Conservation (phyloP, 1,139 yeast genomes). For the Yamadazyma mexicana region DNA sequence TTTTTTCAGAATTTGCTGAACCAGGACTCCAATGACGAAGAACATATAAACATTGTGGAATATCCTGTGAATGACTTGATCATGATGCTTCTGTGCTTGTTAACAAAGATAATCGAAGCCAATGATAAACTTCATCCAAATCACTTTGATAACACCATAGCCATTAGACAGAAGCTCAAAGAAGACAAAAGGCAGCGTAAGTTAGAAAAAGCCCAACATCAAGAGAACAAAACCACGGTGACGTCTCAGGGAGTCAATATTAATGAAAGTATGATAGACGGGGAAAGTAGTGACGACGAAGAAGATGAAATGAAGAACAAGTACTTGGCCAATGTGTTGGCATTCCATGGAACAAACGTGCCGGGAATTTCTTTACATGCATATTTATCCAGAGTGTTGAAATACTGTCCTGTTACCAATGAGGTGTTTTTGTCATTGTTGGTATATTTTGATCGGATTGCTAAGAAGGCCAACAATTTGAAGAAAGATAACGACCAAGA, state of each 20-base stretch:
- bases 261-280: conserved; percentile 19
- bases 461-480: conserved; percentile 74
- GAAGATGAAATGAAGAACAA: conserved; percentile 52
- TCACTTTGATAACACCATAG: conserved; percentile 56
- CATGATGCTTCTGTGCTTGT: conserved; percentile 78
- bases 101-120: conserved; percentile 88
- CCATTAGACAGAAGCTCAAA: conserved; percentile 44
- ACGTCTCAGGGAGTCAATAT: conserved; percentile 11
- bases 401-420: conserved; percentile 96
- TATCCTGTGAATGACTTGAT: conserved; percentile 81
- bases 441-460: conserved; percentile 93
- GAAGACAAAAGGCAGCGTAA: conserved; percentile 34
- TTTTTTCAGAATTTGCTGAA: conserved; percentile 34
- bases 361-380: conserved; percentile 94
- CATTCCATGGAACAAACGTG: conserved; percentile 93
- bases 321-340: conserved; percentile 73
- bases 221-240: conserved; percentile 7
- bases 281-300: conserved; percentile 29
- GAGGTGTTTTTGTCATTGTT: conserved; percentile 88
- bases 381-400: conserved; percentile 83
- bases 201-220: conserved; percentile 15
- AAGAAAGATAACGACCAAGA: conserved; percentile 24
- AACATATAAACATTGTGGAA: conserved; percentile 76
- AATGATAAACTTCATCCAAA: conserved; percentile 82
- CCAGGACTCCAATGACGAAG: conserved; percentile 35